These are phyloP conservation scores for Saccharomyces hybrid DNA, from an alignment of 1,139 yeast species.

Conservation along the genomic window DNA sequence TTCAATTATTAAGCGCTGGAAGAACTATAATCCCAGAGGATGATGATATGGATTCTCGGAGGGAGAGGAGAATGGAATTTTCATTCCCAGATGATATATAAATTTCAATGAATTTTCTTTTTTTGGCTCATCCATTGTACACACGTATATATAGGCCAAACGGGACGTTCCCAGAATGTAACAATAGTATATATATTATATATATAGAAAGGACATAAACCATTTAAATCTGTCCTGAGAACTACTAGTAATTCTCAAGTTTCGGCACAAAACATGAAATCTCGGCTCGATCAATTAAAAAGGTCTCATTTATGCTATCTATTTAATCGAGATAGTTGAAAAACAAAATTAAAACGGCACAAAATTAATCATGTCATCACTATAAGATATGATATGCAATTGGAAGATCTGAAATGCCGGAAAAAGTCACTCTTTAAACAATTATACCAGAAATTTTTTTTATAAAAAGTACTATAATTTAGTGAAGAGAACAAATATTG, in stretches of 20 bases:
- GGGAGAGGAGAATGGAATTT: slow-evolving; percentile 15
- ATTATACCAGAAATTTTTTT: no score
- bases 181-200: background rate
- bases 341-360: no score
- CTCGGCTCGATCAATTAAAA: no score
- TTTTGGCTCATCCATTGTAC: background rate
- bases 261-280: background rate
- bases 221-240: no score
- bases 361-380: no score
- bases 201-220: background rate
- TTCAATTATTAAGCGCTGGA: slow-evolving; percentile 28
- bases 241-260: background rate
- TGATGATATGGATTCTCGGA: slow-evolving; percentile 13
- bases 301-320: no score
- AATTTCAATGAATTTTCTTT: background rate
- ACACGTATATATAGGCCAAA: background rate
- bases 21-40: slow-evolving; percentile 27
- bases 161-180: background rate
- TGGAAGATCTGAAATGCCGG: background rate
- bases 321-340: no score
- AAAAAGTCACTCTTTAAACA: background rate
- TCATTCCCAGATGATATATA: slow-evolving; percentile 26
- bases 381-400: no score
- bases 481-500: no score
- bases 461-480: no score